Conservation (phyloP, 2,329 filamentous ascomycete genomes). For the Phyllosticta paracitricarpa region DNA sequence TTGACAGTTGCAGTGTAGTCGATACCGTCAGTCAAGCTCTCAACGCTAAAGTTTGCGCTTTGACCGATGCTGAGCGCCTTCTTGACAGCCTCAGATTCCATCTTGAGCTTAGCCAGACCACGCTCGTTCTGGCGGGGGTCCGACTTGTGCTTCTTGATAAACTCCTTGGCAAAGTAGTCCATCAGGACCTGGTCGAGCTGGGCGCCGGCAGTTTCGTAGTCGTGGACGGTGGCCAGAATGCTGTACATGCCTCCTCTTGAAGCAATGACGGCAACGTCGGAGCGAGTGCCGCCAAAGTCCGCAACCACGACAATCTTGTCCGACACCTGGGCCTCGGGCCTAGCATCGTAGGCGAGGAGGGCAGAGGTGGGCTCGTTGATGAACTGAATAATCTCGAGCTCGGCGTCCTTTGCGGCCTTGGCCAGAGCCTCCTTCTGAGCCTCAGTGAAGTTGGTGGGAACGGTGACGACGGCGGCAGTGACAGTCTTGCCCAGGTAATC, state of each 20-base stretch:
- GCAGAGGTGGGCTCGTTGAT: slow-evolving; percentile 86
- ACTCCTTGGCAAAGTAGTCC: slow-evolving; percentile 97
- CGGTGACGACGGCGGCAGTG: slow-evolving; percentile 86
- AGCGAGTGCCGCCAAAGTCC: slow-evolving; percentile 85
- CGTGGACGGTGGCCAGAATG: slow-evolving; percentile 82
- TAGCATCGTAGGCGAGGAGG: slow-evolving; percentile 82
- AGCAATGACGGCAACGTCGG: slow-evolving; percentile 82
- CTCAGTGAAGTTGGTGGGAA: slow-evolving; percentile 88
- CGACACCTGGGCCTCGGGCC: slow-evolving; percentile 58
- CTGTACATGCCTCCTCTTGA: slow-evolving; percentile 95
- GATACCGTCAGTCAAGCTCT: slow-evolving; percentile 77
- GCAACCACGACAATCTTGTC: slow-evolving; percentile 91
- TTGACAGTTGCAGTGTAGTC: slow-evolving; percentile 92
- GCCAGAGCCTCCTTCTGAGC: slow-evolving; percentile 74
- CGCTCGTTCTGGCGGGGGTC: slow-evolving; percentile 76
- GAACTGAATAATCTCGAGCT: slow-evolving; percentile 82
- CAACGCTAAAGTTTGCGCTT: slow-evolving; percentile 85
- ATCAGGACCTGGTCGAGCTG: slow-evolving; percentile 84
- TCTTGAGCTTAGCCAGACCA: slow-evolving; percentile 81
- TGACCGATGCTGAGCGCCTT: slow-evolving; percentile 81
- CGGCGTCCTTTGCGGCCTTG: slow-evolving; percentile 68
- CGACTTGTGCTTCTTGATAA: slow-evolving; percentile 84
- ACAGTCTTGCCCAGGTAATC: slow-evolving; percentile 91
- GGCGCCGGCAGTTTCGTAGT: slow-evolving; percentile 84
- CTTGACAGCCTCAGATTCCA: slow-evolving; percentile 85